These are phyloP conservation scores for Phoma herbarum DNA, from an alignment of 2,329 filamentous ascomycete species.

Conservation along the genomic window DNA sequence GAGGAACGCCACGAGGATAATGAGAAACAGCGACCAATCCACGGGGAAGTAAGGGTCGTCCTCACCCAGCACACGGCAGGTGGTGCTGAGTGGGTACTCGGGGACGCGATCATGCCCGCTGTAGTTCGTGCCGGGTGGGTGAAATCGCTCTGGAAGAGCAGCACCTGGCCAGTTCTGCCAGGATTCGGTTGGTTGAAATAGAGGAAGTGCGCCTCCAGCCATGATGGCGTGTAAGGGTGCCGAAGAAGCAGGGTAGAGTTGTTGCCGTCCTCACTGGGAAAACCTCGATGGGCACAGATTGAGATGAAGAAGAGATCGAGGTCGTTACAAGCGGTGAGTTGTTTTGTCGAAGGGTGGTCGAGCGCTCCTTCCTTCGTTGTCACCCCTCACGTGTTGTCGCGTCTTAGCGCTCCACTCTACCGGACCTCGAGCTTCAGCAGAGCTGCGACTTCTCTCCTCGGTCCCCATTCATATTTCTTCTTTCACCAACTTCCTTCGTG, in stretches of 20 bases:
- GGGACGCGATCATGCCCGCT: background rate
- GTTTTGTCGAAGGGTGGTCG: background rate
- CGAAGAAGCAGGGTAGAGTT: background rate
- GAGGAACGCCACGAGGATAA: background rate
- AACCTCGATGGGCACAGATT: background rate
- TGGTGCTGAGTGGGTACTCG: conserved; percentile 2
- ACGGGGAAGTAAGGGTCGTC: conserved; percentile 2
- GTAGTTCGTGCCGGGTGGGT: background rate
- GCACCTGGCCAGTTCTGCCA: conserved; percentile 13
- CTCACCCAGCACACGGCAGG: conserved; percentile 2
- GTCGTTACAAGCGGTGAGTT: background rate
- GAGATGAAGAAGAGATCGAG: background rate
- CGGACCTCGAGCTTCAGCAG: conserved; percentile 5
- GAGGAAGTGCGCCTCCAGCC: background rate
- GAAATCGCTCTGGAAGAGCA: background rate
- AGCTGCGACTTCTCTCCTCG: conserved; percentile 17
- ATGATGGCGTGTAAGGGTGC: background rate
- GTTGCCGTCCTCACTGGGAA: background rate
- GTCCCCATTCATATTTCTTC: conserved; percentile 1
- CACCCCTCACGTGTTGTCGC: conserved; percentile 27
- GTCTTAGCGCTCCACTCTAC: conserved; percentile 25
- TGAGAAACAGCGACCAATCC: background rate
- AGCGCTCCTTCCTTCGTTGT: conserved; percentile 26
- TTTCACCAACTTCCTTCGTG: background rate
- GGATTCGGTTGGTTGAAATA: background rate